These are phyloP conservation scores for Coemansia sp. DNA, from an alignment of 192 early-diverging fungal genomes.

Conservation along the genomic window DNA sequence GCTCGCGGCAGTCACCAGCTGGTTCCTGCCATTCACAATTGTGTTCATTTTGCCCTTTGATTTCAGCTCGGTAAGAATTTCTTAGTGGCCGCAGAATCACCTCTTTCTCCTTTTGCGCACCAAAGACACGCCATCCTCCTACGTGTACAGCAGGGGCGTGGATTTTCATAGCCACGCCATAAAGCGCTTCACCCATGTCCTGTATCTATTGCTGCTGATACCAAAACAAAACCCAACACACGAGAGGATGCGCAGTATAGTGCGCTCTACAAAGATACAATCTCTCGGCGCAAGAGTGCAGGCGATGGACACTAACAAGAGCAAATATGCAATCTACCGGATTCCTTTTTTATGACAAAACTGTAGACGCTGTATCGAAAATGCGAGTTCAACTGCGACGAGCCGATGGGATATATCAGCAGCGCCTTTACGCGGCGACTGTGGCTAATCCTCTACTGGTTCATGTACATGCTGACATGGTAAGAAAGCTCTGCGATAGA, in stretches of 20 bases:
- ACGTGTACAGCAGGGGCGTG: too few relatives aligned
- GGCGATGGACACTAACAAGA: too few relatives aligned
- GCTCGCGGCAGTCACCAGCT: conserved; percentile 69
- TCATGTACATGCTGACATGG: conserved; percentile 85
- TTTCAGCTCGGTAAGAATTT: conserved; percentile 65
- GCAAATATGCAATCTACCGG: too few relatives aligned
- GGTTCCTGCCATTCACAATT: conserved; percentile 91
- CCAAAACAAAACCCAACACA: too few relatives aligned
- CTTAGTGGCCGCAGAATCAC: neutral
- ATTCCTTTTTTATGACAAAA: neutral
- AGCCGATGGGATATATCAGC: conserved; percentile 75
- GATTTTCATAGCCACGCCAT: conserved; percentile 3
- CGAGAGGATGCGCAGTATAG: too few relatives aligned
- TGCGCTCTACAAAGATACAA: too few relatives aligned
- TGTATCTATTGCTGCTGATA: too few relatives aligned
- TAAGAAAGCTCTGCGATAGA: conserved; percentile 18
- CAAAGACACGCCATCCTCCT: too few relatives aligned
- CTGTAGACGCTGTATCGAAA: conserved; percentile 66
- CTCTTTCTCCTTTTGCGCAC: neutral
- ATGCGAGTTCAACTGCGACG: conserved; percentile 68
- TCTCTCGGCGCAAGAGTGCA: too few relatives aligned
- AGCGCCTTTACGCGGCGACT: conserved; percentile 68
- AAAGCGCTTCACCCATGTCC: too few relatives aligned
- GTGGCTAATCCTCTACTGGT: conserved; percentile 91
- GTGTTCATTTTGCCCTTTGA: conserved; percentile 88